Percentiles rank a stretch among this genome's conserved stretches.
Conservation (phyloP, 176 grass and related monocot genomes). For the Saccharum spontaneum region DNA sequence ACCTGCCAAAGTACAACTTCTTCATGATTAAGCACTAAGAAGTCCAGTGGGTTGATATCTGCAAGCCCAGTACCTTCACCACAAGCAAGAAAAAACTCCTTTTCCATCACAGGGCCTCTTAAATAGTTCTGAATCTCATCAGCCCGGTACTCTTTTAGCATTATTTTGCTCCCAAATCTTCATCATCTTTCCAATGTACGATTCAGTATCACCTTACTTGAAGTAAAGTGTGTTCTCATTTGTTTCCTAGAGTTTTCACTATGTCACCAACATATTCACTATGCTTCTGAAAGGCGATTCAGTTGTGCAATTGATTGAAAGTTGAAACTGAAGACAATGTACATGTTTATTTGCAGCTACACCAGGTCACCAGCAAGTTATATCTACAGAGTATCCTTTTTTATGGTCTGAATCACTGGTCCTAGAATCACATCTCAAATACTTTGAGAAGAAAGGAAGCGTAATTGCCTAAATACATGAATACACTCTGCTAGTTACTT, state of each 20-base stretch:
- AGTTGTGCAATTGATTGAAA: too few relatives aligned
- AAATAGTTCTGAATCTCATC: slow-evolving; percentile 57
- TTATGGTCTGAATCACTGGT: background rate
- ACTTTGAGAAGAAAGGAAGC: slow-evolving; percentile 5
- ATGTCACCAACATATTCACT: too few relatives aligned
- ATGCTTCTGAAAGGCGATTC: too few relatives aligned
- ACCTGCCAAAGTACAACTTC: too few relatives aligned
- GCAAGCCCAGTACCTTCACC: slow-evolving; percentile 53
- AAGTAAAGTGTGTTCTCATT: background rate
- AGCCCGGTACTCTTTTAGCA: slow-evolving; percentile 43
- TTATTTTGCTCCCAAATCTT: slow-evolving; percentile 57
- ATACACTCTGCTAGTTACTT: background rate
- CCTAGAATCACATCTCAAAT: background rate
- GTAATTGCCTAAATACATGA: background rate
- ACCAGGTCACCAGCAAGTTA: background rate
- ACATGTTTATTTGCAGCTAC: background rate
- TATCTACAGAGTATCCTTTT: background rate
- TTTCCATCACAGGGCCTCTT: slow-evolving; percentile 36
- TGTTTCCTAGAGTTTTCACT: too few relatives aligned
- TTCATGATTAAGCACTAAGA: too few relatives aligned
- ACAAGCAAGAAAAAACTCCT: slow-evolving; percentile 69
- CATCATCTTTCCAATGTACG: slow-evolving; percentile 64
- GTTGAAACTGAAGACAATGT: too few relatives aligned
- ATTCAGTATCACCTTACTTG: slow-evolving; percentile 31
- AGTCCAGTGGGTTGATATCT: background rate